Base-by-base conservation (phyloP, 2,329 filamentous ascomycete genomes). In the Hysterium pulicare region DNA sequence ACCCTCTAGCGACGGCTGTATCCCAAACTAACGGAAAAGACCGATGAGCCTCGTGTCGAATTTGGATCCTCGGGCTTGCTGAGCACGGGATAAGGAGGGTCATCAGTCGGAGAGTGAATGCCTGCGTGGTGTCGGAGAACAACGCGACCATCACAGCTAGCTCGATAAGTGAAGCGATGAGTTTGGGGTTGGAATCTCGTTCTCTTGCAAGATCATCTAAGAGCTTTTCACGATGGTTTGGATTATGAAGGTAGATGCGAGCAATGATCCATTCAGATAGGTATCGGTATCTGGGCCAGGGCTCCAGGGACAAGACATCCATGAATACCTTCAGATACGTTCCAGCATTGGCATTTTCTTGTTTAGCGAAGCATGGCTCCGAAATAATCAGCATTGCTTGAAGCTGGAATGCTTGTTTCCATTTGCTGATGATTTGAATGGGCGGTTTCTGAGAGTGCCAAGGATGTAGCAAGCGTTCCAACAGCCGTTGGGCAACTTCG, bases 41-140 rank as follows among this genome's bases (percentile, higher is more conserved):
- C 66, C 69, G 75, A 41, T 74, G 74, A 2, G 75, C 73, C 53
- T 78, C 75, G 44, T 77, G 74, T 6, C 75, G 66, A n/a, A 78
- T 70, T 23, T 72, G 69, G 1, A 77, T 69, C 46, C 77, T 78
- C 3, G 72, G 70, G 24, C 71, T 76, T 3, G 71, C 66, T 0
- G 68, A 68, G 15, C 73, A 66, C 1, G 68, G 62, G 2, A 71
- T 64, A 13, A 76, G 62, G 36, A 68, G 61, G 17, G 66, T 66
- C 38, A 70, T 66, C 7, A 75, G 58, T 11, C 61, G 50, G 3
- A 62, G 39, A 1, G 65, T 61, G 42, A 72, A 74, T 0, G 59
- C 54, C 39, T 70, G 62, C 0, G 59, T 58, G 2, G 58, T 48
- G 17, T 65, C 54, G 2, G 66, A 47, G 16, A 64, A 64, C 6